Base-by-base conservation (phyloP, 805 yeast species). In the Diddensiella santjacobensis region DNA sequence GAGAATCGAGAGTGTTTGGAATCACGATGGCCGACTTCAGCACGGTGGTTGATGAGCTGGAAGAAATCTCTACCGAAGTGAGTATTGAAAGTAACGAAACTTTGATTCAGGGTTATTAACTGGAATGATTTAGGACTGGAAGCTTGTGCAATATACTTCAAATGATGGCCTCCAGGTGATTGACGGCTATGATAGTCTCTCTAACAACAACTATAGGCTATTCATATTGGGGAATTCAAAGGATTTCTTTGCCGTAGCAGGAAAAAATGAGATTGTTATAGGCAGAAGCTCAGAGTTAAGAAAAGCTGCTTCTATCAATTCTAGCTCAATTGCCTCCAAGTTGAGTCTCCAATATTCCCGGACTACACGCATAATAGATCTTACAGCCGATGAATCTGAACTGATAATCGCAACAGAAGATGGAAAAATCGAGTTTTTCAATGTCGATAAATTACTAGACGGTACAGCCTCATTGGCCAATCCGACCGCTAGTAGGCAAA, bases 101-200 rank as follows among this genome's bases (percentile, higher is more conserved):
- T n/a, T n/a, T n/a, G n/a, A n/a, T n/a, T n/a, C n/a, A n/a, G n/a
- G n/a, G n/a, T n/a, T n/a, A n/a, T n/a, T n/a, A n/a, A n/a, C n/a
- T n/a, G n/a, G n/a, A n/a, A n/a, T n/a, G n/a, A n/a, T n/a, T 37
- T 26, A 58, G 61, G 60, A 53, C 43, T 58, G 60, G 55, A 56
- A 53, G 4, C 58, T 57, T 38, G 45, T 33, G 18, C 23, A 24
- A 17, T 40, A 51, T n/a, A 52, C 50, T 3, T 24, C 35, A 2
- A 48, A 29, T n/a, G 35, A 43, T 30, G 54, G 57, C 11, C 18
- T 35, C 22, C 17, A 24, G 18, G 22, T 56, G 4, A 33, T 44
- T 5, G 51, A 56, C 3, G 39, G 41, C 3, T 52, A 48, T 37
- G 49, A 50, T 11, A 17, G 51, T 6, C 55, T 56, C 11, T 57